Evolutionary conservation across 2,329 filamentous ascomycete species (phyloP).

Genomic region (Aureobasidium leucospermi): DNA sequence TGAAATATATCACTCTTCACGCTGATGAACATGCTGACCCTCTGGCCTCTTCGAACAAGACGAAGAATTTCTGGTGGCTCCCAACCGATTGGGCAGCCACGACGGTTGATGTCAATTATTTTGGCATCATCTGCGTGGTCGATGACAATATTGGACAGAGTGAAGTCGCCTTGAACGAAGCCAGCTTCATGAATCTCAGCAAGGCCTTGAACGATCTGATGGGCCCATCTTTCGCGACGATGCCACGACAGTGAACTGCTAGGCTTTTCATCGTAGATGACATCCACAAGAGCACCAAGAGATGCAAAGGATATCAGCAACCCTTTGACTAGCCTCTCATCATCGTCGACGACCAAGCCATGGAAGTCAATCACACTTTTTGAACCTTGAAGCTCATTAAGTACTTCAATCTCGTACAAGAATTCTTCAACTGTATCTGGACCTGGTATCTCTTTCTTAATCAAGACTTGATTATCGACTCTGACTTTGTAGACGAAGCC

Average conservation of each 20-base stretch:
- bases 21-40: slow-evolving; percentile 94
- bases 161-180: slow-evolving; percentile 97
- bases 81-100: slow-evolving; percentile 97
- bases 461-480: slow-evolving; percentile 60
- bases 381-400: slow-evolving; percentile 68
- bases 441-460: slow-evolving; percentile 97
- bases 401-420: slow-evolving; percentile 90
- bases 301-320: slow-evolving; percentile 83
- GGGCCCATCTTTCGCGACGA: slow-evolving; percentile 77
- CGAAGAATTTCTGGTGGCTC: slow-evolving; percentile 85
- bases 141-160: slow-evolving; percentile 92
- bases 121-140: slow-evolving; percentile 77
- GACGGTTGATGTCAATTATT: slow-evolving; percentile 96
- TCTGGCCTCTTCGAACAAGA: slow-evolving; percentile 79
- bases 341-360: slow-evolving; percentile 79
- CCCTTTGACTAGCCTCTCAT: slow-evolving; percentile 68
- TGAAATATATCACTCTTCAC: slow-evolving; percentile 97
- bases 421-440: slow-evolving; percentile 95
- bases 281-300: slow-evolving; percentile 79
- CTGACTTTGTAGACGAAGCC: slow-evolving; percentile 95
- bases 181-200: slow-evolving; percentile 92
- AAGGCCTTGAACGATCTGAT: slow-evolving; percentile 81
- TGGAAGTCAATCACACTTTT: slow-evolving; percentile 77
- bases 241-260: slow-evolving; percentile 54
- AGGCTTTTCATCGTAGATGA: slow-evolving; percentile 72